phyloP scores from a whole-genome alignment of 495 filamentous ascomycete genomes.

The Hypoxylon perforatum region DNA sequence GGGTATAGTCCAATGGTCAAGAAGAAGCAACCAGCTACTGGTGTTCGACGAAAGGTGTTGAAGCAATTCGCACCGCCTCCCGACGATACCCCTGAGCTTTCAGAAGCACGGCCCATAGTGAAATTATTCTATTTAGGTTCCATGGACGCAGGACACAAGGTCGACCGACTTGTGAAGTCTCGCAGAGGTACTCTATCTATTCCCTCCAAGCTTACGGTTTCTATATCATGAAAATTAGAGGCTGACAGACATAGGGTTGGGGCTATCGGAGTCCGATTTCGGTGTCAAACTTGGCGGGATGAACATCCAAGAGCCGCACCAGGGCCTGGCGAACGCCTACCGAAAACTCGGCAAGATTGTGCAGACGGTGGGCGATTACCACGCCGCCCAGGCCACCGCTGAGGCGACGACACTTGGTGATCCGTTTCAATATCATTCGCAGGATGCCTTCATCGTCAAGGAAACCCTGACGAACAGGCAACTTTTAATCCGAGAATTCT shows the following conservation, averaged over 20 bases:
- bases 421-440: slow-evolving; percentile 93
- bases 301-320: slow-evolving; percentile 88
- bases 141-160: slow-evolving; percentile 95
- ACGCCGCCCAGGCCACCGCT: slow-evolving; percentile 96
- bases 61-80: slow-evolving; percentile 99
- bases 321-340: slow-evolving; percentile 87
- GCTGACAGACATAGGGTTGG: slow-evolving; percentile 71
- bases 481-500: slow-evolving; percentile 93
- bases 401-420: slow-evolving; percentile 96
- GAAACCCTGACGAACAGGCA: slow-evolving; percentile 98
- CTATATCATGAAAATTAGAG: slow-evolving; percentile 9
- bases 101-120: slow-evolving; percentile 86
- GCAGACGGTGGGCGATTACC: slow-evolving; percentile 91
- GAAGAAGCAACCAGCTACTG: slow-evolving; percentile 96
- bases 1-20: slow-evolving; percentile 96
- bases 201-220: background rate
- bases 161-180: slow-evolving; percentile 92
- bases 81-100: slow-evolving; percentile 95
- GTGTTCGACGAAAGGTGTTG: slow-evolving; percentile 90
- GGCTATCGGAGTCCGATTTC: slow-evolving; percentile 92
- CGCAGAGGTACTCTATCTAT: slow-evolving; percentile 76
- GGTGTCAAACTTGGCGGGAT: slow-evolving; percentile 88
- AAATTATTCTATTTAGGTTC: slow-evolving; percentile 96
- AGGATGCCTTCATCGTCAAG: slow-evolving; percentile 97
- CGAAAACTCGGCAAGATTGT: slow-evolving; percentile 94